Evolutionary conservation across 768 basidiomycete species (phyloP).

Genomic region (Rhodotorula taiwanensis): DNA sequence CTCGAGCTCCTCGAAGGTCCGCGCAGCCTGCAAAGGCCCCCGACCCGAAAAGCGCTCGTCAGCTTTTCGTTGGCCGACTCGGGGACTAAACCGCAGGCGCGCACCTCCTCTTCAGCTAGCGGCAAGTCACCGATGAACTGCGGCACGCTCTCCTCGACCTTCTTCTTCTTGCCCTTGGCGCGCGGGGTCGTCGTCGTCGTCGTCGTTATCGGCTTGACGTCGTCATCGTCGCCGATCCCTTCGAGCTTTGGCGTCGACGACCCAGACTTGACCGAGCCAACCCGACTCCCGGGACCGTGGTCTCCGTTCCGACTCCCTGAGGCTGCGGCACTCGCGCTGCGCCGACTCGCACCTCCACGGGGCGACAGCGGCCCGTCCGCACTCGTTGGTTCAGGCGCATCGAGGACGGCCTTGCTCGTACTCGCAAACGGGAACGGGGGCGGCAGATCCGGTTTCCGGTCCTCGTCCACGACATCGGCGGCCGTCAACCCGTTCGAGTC

Average conservation of each 20-base stretch:
- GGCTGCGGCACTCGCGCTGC: neutral
- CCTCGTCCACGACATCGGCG: neutral
- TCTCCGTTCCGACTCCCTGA: no score
- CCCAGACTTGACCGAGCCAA: neutral
- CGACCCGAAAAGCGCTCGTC: no score
- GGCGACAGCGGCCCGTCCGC: neutral
- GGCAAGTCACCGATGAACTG: slow-evolving; percentile 71
- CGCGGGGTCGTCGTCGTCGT: neutral
- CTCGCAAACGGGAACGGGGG: slow-evolving; percentile 12
- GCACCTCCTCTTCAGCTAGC: slow-evolving; percentile 59
- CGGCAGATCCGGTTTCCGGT: slow-evolving; percentile 15
- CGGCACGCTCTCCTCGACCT: slow-evolving; percentile 16
- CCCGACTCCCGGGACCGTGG: no score
- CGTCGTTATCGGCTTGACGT: neutral
- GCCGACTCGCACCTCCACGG: neutral
- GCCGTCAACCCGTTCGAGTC: no score
- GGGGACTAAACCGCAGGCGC: neutral
- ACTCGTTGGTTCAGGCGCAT: no score
- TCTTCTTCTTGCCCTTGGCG: slow-evolving; percentile 11
- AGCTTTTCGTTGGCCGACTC: no score
- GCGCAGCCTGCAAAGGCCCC: slow-evolving; percentile 52
- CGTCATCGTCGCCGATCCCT: neutral
- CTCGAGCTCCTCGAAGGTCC: slow-evolving; percentile 17
- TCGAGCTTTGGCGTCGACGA: neutral
- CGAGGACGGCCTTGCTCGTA: neutral